A percentile compares a stretch with the other conserved stretches of the same genome.
Conservation (phyloP, 306 rosid species). For the Casuarina equisetifolia region DNA sequence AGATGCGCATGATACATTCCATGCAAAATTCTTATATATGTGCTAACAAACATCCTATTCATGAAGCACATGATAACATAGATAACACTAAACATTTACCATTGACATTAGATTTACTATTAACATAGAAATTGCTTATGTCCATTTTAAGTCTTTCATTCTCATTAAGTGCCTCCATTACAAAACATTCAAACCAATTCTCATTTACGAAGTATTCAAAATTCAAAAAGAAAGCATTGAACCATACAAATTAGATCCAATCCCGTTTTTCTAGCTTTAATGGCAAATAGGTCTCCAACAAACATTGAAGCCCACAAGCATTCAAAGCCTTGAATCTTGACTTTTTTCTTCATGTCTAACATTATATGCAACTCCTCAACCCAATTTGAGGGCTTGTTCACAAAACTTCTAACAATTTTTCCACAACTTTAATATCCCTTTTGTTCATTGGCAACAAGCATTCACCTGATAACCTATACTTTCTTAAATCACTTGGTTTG, state of each 20-base stretch:
- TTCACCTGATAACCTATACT: constrained; percentile 88
- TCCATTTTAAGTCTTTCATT: too few species aligned
- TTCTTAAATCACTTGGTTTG: constrained; percentile 86
- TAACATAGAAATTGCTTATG: background rate
- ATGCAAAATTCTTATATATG: background rate
- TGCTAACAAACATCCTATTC: background rate
- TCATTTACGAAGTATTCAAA: too few species aligned
- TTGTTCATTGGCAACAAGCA: constrained; percentile 89
- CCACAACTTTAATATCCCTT: constrained; percentile 95
- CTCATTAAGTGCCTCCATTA: too few species aligned
- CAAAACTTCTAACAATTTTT: constrained; percentile 89
- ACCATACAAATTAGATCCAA: constrained; percentile 52
- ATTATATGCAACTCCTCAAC: constrained; percentile 84
- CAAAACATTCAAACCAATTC: too few species aligned
- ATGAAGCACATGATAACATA: background rate
- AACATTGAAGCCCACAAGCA: constrained; percentile 81
- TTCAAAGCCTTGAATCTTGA: constrained; percentile 93
- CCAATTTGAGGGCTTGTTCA: constrained; percentile 92
- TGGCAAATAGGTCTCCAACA: constrained; percentile 83
- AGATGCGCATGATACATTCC: background rate
- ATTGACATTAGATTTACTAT: background rate
- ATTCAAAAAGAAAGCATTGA: too few species aligned
- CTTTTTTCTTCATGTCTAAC: constrained; percentile 96
- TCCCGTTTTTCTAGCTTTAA: constrained; percentile 84
- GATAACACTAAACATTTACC: too few species aligned